These are phyloP conservation scores for Trichosporon sp. DNA, from an alignment of 1,284 basidiomycete species.

Conservation along the genomic window DNA sequence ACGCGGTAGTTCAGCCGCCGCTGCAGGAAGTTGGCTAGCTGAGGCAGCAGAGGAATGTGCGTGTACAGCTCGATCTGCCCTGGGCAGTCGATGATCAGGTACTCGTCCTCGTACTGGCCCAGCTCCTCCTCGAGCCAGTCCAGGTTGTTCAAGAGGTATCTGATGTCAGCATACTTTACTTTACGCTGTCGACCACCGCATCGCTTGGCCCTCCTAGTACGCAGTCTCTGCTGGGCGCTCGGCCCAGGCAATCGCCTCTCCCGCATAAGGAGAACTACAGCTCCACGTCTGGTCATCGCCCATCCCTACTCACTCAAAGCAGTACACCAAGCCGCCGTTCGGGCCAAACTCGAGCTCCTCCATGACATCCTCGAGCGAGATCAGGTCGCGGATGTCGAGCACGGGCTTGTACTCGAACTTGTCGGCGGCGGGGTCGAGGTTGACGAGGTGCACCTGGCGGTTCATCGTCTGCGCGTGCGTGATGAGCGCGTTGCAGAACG, in stretches of 20 bases:
- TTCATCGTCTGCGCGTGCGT: slow-evolving; percentile 82
- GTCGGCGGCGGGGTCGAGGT: slow-evolving; percentile 94
- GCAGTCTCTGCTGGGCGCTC: no score
- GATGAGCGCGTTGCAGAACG: slow-evolving; percentile 83
- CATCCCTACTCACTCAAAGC: slow-evolving; percentile 88
- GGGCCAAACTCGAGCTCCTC: slow-evolving; percentile 90
- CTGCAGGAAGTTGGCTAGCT: slow-evolving; percentile 63
- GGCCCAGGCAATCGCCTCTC: no score
- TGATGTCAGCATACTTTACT: slow-evolving; percentile 50
- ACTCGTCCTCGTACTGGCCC: slow-evolving; percentile 92
- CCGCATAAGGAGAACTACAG: neutral
- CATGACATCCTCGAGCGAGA: slow-evolving; percentile 95
- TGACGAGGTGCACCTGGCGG: slow-evolving; percentile 87
- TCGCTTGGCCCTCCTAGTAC: no score
- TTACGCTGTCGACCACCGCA: no score
- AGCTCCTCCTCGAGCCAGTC: slow-evolving; percentile 99
- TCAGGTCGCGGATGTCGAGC: slow-evolving; percentile 91
- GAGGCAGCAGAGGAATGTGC: slow-evolving; percentile 92
- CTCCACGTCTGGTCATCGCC: neutral
- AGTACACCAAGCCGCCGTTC: slow-evolving; percentile 95
- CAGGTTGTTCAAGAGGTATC: slow-evolving; percentile 93
- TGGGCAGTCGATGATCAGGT: slow-evolving; percentile 96
- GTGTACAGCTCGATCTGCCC: slow-evolving; percentile 99
- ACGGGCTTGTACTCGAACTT: slow-evolving; percentile 89
- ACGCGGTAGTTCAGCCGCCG: slow-evolving; percentile 66